Evolutionary conservation across 495 filamentous ascomycete genomes (phyloP).

Genomic region (Articulospora tetracladia): DNA sequence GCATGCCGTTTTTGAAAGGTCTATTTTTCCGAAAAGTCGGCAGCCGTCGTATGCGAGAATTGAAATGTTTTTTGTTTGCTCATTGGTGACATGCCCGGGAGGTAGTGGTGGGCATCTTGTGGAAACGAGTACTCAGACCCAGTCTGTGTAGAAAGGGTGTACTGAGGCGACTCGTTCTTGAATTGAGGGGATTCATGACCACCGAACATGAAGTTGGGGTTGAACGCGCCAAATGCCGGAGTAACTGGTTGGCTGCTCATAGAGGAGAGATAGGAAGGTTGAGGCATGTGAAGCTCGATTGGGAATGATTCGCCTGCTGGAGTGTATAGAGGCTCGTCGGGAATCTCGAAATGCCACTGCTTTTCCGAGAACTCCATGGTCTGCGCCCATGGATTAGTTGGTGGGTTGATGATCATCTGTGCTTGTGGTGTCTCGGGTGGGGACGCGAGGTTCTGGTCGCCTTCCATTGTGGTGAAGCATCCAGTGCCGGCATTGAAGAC

Average conservation of each 20-base stretch:
- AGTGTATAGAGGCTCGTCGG: slow-evolving; percentile 25
- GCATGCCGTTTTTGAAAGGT: background rate
- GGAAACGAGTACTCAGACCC: slow-evolving; percentile 24
- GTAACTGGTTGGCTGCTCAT: slow-evolving; percentile 23
- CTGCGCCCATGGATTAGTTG: slow-evolving; percentile 6
- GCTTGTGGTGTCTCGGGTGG: slow-evolving; percentile 28
- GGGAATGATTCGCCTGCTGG: slow-evolving; percentile 13
- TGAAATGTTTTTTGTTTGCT: slow-evolving; percentile 26
- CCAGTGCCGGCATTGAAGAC: slow-evolving; percentile 18
- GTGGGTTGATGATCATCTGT: slow-evolving; percentile 4
- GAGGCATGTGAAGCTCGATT: slow-evolving; percentile 24
- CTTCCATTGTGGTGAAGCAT: slow-evolving; percentile 22
- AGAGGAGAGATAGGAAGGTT: slow-evolving; percentile 21
- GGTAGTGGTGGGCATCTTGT: slow-evolving; percentile 9
- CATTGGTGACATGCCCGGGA: slow-evolving; percentile 15
- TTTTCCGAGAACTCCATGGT: slow-evolving; percentile 12
- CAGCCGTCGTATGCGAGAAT: slow-evolving; percentile 26
- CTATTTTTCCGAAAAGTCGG: slow-evolving; percentile 27
- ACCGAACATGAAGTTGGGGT: slow-evolving; percentile 20
- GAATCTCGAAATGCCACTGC: slow-evolving; percentile 22
- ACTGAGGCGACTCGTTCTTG: slow-evolving; percentile 22
- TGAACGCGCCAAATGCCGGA: slow-evolving; percentile 26
- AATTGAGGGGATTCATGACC: slow-evolving; percentile 16
- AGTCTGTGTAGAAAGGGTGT: slow-evolving; percentile 16
- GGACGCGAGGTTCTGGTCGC: slow-evolving; percentile 24